Evolutionary conservation across 352 stramenopile genomes (phyloP).

Genomic region (Phytophthora boehmeriae): DNA sequence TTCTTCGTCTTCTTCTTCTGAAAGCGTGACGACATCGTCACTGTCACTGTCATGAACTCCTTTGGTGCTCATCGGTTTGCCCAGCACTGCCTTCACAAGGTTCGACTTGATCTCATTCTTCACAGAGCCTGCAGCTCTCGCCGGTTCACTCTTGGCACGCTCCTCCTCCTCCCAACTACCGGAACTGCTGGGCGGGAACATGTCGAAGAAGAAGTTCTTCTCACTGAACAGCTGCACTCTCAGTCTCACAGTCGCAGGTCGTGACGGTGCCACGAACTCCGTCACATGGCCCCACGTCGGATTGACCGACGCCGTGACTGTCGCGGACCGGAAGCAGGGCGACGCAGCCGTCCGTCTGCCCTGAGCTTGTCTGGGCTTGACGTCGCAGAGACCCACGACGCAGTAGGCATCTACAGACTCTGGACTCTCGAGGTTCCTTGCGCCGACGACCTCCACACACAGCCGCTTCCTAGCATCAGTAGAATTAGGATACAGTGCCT

Average conservation of each 20-base stretch:
- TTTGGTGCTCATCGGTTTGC: constrained; percentile 26
- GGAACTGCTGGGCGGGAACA: constrained; percentile 58
- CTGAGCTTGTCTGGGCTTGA: constrained; percentile 21
- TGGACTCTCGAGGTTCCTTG: constrained; percentile 68
- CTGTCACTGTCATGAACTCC: constrained; percentile 47
- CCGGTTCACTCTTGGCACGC: neutral
- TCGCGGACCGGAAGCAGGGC: constrained; percentile 35
- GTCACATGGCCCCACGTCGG: constrained; percentile 54
- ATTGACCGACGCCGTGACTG: constrained; percentile 35
- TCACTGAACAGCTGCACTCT: constrained; percentile 66
- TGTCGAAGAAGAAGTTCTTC: constrained; percentile 88
- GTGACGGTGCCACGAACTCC: constrained; percentile 38
- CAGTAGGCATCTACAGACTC: constrained; percentile 75
- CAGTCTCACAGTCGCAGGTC: constrained; percentile 28
- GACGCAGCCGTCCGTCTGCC: constrained; percentile 12
- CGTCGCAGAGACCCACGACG: constrained; percentile 48
- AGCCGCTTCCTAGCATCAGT: constrained; percentile 44
- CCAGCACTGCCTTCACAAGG: constrained; percentile 5
- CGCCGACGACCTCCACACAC: constrained; percentile 72
- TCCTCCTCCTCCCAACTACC: constrained; percentile 21
- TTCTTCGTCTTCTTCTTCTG: constrained; percentile 51
- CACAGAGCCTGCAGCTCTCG: neutral
- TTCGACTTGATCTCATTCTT: constrained; percentile 4
- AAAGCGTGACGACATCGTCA: constrained; percentile 53
- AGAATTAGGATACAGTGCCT: constrained; percentile 4